A percentile compares a stretch with the other conserved stretches of the same genome.
Conservation (phyloP, 2,329 filamentous ascomycete genomes). For the Alternaria viburni region DNA sequence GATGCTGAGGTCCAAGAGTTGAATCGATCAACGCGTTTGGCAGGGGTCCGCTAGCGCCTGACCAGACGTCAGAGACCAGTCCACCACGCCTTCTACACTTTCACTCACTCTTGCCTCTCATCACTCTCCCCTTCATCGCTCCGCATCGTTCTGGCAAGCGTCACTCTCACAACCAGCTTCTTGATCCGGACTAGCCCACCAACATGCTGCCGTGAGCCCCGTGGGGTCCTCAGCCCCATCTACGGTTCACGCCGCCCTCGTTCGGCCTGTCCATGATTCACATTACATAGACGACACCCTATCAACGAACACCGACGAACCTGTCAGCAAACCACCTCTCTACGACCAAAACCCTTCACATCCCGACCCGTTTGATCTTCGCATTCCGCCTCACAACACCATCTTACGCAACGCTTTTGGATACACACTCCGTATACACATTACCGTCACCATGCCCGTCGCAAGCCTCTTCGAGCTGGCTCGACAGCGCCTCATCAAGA, state of each 20-base stretch:
- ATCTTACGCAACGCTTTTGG: not conserved
- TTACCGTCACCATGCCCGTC: conserved; percentile 39
- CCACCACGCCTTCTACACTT: not conserved
- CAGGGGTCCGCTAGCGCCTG: conserved; percentile 6
- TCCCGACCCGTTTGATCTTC: not conserved
- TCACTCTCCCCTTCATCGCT: not conserved
- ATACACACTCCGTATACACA: not conserved
- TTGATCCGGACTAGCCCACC: not conserved
- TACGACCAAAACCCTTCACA: not conserved
- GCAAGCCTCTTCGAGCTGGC: conserved; percentile 49
- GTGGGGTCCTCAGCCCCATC: conserved; percentile 9
- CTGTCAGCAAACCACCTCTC: not conserved
- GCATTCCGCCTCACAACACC: not conserved
- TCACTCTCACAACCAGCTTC: not conserved
- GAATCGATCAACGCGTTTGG: conserved; percentile 1
- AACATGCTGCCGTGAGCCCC: conserved; percentile 10
- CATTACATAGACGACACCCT: not conserved
- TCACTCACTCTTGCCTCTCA: conserved; percentile 6
- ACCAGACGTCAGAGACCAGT: conserved; percentile 16
- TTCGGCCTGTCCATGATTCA: conserved; percentile 11
- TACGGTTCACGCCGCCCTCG: conserved; percentile 1
- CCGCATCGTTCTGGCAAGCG: not conserved
- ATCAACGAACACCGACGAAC: not conserved
- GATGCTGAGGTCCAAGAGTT: conserved; percentile 4
- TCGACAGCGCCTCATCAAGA: conserved; percentile 49